These are phyloP conservation scores for Penicillium nordicum DNA, from an alignment of 2,329 filamentous ascomycete genomes.

Conservation along the genomic window DNA sequence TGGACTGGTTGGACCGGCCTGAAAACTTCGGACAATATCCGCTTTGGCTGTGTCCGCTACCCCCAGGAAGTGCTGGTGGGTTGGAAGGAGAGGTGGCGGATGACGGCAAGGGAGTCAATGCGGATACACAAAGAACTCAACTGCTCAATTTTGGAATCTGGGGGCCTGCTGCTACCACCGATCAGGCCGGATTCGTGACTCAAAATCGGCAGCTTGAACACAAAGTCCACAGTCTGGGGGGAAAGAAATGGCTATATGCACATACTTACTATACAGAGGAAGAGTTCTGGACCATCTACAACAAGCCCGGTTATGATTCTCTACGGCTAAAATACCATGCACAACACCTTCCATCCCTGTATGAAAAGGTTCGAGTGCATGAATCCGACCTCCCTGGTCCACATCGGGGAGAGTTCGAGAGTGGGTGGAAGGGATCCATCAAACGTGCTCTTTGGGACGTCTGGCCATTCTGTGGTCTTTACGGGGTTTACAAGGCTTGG, in stretches of 20 bases:
- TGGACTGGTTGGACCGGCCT: conserved; percentile 48
- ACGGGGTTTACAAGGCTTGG: conserved; percentile 25
- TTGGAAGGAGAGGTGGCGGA: conserved; percentile 1
- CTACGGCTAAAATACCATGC: conserved; percentile 42
- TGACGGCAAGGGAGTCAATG: not conserved
- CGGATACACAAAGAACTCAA: not conserved
- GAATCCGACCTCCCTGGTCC: conserved; percentile 14
- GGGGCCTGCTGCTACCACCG: conserved; percentile 65
- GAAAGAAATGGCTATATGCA: conserved; percentile 84
- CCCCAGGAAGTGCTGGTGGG: conserved; percentile 7
- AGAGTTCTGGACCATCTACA: conserved; percentile 46
- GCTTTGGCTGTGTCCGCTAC: conserved; percentile 56
- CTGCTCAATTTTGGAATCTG: conserved; percentile 65
- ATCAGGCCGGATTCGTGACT: conserved; percentile 57
- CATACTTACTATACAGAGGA: conserved; percentile 75
- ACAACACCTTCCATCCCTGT: conserved; percentile 32
- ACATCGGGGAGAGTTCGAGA: conserved; percentile 10
- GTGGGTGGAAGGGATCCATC: conserved; percentile 13
- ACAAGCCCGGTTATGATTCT: conserved; percentile 37
- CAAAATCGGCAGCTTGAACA: conserved; percentile 70
- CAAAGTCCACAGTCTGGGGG: conserved; percentile 65
- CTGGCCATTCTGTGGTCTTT: conserved; percentile 27
- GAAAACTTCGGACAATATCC: conserved; percentile 50
- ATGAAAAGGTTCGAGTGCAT: conserved; percentile 35
- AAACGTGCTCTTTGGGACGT: conserved; percentile 17